Conservation (phyloP, 768 basidiomycete genomes). For the Piloderma croceum region DNA sequence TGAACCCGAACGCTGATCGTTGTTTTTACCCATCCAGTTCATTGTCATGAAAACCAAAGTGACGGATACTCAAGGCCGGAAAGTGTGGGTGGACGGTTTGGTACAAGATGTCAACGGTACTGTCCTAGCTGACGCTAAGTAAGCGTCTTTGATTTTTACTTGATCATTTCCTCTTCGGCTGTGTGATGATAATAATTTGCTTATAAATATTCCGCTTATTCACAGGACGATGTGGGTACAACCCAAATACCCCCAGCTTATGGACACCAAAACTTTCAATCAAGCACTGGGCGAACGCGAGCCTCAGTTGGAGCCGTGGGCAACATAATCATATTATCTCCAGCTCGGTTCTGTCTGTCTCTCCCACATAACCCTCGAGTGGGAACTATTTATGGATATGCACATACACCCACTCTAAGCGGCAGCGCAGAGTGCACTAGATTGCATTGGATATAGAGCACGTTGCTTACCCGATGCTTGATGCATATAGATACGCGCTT, state of each 20-base stretch:
- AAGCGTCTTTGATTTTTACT: slow-evolving; percentile 26
- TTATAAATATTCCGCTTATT: background rate
- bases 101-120: slow-evolving; percentile 83
- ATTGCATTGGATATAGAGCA: too few relatives aligned
- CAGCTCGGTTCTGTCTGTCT: too few relatives aligned
- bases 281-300: slow-evolving; percentile 71
- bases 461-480: too few relatives aligned
- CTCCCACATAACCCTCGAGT: too few relatives aligned
- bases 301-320: too few relatives aligned
- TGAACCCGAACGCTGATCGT: background rate
- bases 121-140: slow-evolving; percentile 78
- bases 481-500: too few relatives aligned
- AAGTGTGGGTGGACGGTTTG: slow-evolving; percentile 59
- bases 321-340: too few relatives aligned
- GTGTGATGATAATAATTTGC: background rate
- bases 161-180: background rate
- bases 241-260: slow-evolving; percentile 77
- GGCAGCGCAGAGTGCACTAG: too few relatives aligned
- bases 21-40: slow-evolving; percentile 48
- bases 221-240: slow-evolving; percentile 78
- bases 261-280: slow-evolving; percentile 54
- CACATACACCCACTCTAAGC: too few relatives aligned
- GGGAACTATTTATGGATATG: too few relatives aligned
- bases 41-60: slow-evolving; percentile 75
- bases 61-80: slow-evolving; percentile 68